Evolutionary conservation across 768 basidiomycete species (phyloP).

Genomic region (Suillus subaureus): DNA sequence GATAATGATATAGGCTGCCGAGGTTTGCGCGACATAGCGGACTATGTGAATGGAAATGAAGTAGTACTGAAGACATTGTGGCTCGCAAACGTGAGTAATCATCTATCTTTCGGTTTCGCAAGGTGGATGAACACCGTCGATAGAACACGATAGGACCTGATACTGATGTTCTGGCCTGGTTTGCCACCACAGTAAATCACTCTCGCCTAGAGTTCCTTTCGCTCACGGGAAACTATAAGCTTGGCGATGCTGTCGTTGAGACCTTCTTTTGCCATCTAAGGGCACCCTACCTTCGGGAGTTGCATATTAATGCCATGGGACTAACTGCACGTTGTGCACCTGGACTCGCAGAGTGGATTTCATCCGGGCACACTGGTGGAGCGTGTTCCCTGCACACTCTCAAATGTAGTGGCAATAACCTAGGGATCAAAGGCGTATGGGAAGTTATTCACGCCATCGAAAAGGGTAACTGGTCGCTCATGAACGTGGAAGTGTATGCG

Average conservation of each 20-base stretch:
- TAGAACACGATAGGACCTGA: slow-evolving; percentile 46
- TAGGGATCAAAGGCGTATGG: slow-evolving; percentile 49
- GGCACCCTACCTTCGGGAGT: slow-evolving; percentile 48
- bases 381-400: slow-evolving; percentile 49
- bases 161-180: slow-evolving; percentile 34
- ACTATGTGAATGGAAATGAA: slow-evolving; percentile 51
- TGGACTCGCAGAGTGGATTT: slow-evolving; percentile 50
- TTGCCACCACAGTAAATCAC: slow-evolving; percentile 53
- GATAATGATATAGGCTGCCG: slow-evolving; percentile 54
- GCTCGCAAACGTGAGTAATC: slow-evolving; percentile 54
- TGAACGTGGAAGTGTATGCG: slow-evolving; percentile 49
- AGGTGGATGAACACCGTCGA: slow-evolving; percentile 25
- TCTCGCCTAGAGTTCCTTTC: slow-evolving; percentile 54
- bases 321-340: slow-evolving; percentile 48
- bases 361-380: slow-evolving; percentile 22
- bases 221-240: slow-evolving; percentile 48
- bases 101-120: neutral
- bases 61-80: slow-evolving; percentile 45
- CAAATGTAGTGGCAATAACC: slow-evolving; percentile 58
- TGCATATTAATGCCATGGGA: slow-evolving; percentile 53
- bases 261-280: slow-evolving; percentile 52
- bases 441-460: slow-evolving; percentile 51
- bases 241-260: slow-evolving; percentile 52
- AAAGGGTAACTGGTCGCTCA: slow-evolving; percentile 51
- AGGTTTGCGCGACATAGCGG: slow-evolving; percentile 52